A percentile compares a stretch with the other conserved stretches of the same genome.
phyloP scores from a whole-genome alignment of 352 stramenopile species.

The Nothophytophthora sp. region DNA sequence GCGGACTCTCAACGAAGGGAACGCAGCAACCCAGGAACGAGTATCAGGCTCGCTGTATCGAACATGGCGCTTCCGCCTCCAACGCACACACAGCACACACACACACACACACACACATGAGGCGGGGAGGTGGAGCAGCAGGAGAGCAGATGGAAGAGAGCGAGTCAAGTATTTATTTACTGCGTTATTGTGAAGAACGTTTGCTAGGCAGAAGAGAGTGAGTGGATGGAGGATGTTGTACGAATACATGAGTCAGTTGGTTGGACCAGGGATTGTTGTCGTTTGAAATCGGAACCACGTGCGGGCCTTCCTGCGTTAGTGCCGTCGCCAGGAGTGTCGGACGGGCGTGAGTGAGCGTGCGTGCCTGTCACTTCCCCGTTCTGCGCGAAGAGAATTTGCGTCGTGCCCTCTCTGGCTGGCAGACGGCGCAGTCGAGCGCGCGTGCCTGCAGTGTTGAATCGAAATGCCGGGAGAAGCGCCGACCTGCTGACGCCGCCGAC shows the following conservation, averaged over 20 bases:
- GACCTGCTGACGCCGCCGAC: too few species aligned
- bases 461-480: too few species aligned
- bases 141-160: conserved; percentile 7
- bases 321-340: too few species aligned
- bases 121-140: conserved; percentile 15
- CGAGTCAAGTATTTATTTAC: conserved; percentile 52
- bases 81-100: conserved; percentile 25
- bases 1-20: too few species aligned
- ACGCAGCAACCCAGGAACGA: too few species aligned
- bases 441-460: not conserved
- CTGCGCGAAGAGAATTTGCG: conserved; percentile 21
- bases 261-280: conserved; percentile 3
- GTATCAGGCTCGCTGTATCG: conserved; percentile 21
- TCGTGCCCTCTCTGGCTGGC: conserved; percentile 4
- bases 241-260: conserved; percentile 23
- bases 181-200: conserved; percentile 17
- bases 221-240: conserved; percentile 15
- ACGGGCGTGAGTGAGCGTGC: not conserved
- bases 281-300: not conserved
- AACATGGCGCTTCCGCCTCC: conserved; percentile 18
- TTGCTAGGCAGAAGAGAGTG: conserved; percentile 1
- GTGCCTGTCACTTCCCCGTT: not conserved
- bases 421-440: conserved; percentile 21
- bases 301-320: too few species aligned
- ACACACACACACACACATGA: conserved; percentile 31